phyloP scores from a whole-genome alignment of 257 asterid genomes.

The Nicotiana tomentosiformis region DNA sequence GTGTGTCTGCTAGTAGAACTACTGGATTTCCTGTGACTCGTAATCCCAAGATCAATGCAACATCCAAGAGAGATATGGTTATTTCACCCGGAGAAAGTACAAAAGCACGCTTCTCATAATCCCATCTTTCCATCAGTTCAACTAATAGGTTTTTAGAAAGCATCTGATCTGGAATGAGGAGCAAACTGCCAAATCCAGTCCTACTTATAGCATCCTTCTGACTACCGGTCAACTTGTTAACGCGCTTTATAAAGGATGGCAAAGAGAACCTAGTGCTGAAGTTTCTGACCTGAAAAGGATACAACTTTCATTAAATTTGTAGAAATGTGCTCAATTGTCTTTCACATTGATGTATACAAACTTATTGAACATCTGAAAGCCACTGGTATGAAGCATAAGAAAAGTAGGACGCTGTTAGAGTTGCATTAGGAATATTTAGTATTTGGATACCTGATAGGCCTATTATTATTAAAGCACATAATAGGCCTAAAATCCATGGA shows the following conservation, averaged over 20 bases:
- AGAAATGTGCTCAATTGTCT: background rate
- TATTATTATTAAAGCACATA: background rate
- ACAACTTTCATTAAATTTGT: background rate
- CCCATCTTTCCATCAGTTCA: conserved; percentile 27
- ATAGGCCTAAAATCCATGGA: background rate
- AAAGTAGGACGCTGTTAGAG: background rate
- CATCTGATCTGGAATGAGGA: conserved; percentile 17
- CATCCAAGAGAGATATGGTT: conserved; percentile 18
- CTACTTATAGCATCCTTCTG: conserved; percentile 18
- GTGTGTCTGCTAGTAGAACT: conserved; percentile 9
- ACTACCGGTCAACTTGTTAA: conserved; percentile 7
- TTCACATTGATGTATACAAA: background rate
- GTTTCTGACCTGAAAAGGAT: conserved; percentile 18
- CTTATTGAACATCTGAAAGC: background rate
- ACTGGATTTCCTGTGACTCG: conserved; percentile 19
- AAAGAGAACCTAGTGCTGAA: conserved; percentile 23
- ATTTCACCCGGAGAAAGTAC: conserved; percentile 15
- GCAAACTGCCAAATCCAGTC: conserved; percentile 20
- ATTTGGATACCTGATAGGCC: background rate
- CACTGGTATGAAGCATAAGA: background rate
- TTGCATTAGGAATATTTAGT: background rate
- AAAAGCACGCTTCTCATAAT: conserved; percentile 9
- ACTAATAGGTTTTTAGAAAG: conserved; percentile 17
- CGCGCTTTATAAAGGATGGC: conserved; percentile 22
- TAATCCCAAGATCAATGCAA: conserved; percentile 18